Percentiles rank a stretch among this genome's conserved stretches.
Conservation (phyloP, 208 protist genomes). For the Strigomonas culicis region DNA sequence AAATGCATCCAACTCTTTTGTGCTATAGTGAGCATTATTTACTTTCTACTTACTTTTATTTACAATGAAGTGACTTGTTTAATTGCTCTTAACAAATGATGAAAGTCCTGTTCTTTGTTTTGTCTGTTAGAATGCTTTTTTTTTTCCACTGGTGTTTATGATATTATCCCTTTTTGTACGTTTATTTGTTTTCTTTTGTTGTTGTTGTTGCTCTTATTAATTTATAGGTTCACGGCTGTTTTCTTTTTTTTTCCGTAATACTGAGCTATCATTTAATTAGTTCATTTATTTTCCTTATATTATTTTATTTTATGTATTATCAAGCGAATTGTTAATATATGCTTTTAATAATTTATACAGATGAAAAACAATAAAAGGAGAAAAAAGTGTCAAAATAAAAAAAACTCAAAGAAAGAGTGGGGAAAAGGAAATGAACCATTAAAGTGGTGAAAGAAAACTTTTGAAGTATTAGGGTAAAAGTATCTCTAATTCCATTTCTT, state of each 20-base stretch:
- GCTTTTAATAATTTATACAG: neutral
- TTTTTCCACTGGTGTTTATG: neutral
- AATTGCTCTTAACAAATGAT: neutral
- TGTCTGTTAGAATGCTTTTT: neutral
- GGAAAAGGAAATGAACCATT: neutral
- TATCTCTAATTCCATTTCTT: neutral
- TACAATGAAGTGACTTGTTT: neutral
- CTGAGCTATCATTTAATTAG: neutral
- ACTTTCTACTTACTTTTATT: neutral
- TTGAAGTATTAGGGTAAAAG: too few relatives aligned
- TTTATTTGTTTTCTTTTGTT: neutral
- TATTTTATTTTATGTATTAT: neutral
- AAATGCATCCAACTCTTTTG: neutral
- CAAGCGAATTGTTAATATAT: neutral
- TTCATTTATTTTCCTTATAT: neutral
- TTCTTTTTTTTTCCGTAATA: slow-evolving; percentile 1
- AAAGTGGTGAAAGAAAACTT: neutral
- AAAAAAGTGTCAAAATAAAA: neutral
- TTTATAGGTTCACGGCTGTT: neutral
- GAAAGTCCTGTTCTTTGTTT: neutral
- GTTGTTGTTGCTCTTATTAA: neutral
- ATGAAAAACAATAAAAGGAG: neutral
- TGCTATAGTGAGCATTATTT: too few relatives aligned
- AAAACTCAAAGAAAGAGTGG: neutral
- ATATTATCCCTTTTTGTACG: neutral